Conservation (phyloP, 2,329 filamentous ascomycete species). For the Fusarium tjaetaba region DNA sequence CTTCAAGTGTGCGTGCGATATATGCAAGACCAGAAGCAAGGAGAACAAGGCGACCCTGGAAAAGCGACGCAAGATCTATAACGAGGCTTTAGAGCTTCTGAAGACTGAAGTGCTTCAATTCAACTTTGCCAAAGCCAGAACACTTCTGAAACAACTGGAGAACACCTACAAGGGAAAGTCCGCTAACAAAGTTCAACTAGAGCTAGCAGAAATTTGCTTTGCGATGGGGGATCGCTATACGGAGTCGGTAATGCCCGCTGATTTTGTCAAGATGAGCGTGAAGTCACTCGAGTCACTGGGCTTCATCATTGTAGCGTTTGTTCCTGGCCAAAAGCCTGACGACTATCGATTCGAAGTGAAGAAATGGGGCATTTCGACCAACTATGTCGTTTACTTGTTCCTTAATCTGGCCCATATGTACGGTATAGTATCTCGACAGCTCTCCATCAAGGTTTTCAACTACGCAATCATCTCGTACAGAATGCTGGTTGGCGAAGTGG, state of each 20-base stretch:
- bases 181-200: neutral
- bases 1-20: constrained; percentile 54
- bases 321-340: neutral
- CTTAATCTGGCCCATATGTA: neutral
- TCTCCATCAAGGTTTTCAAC: neutral
- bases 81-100: constrained; percentile 7
- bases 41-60: constrained; percentile 23
- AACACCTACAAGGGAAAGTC: constrained; percentile 32
- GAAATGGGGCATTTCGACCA: neutral
- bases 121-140: constrained; percentile 6
- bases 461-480: neutral
- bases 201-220: neutral
- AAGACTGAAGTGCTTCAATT: neutral
- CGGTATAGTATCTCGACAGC: neutral
- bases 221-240: neutral
- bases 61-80: constrained; percentile 23
- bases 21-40: constrained; percentile 48
- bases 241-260: neutral
- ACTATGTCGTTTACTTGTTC: neutral
- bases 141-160: constrained; percentile 33
- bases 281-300: constrained; percentile 10
- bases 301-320: neutral
- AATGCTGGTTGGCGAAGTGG: constrained; percentile 1
- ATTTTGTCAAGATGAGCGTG: neutral
- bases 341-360: neutral